A percentile compares a stretch with the other conserved stretches of the same genome.
phyloP scores from a whole-genome alignment of 1,139 yeast species.

The Candida mesenterica region DNA sequence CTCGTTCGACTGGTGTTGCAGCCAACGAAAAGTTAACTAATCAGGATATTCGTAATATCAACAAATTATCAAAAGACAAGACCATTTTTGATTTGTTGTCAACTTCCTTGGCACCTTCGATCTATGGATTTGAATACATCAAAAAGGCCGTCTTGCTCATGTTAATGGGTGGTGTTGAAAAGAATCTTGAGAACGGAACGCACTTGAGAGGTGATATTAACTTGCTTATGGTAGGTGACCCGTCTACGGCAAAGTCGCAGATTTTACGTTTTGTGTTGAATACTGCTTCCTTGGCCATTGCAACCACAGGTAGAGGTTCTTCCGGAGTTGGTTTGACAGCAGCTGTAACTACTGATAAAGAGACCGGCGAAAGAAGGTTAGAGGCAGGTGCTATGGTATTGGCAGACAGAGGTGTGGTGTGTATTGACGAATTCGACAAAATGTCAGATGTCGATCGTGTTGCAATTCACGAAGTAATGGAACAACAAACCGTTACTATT shows the following conservation, averaged over 20 bases:
- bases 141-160: slow-evolving; percentile 88
- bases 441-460: slow-evolving; percentile 97
- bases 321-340: slow-evolving; percentile 99
- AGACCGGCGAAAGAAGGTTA: slow-evolving; percentile 92
- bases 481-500: slow-evolving; percentile 97
- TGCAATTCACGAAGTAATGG: slow-evolving; percentile 99
- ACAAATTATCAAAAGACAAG: slow-evolving; percentile 61
- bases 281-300: slow-evolving; percentile 93
- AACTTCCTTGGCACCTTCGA: slow-evolving; percentile 91
- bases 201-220: slow-evolving; percentile 98
- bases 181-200: slow-evolving; percentile 91
- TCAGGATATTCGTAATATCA: slow-evolving; percentile 82
- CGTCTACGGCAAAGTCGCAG: slow-evolving; percentile 97
- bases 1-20: slow-evolving; percentile 83
- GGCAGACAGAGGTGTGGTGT: slow-evolving; percentile 95
- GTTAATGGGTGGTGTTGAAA: slow-evolving; percentile 93
- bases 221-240: slow-evolving; percentile 96
- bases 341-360: slow-evolving; percentile 94
- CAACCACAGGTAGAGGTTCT: slow-evolving; percentile 98
- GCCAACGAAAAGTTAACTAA: slow-evolving; percentile 76
- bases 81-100: slow-evolving; percentile 78
- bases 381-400: slow-evolving; percentile 99
- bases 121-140: slow-evolving; percentile 88
- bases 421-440: slow-evolving; percentile 98
- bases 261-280: slow-evolving; percentile 89